Base-by-base conservation (phyloP, 306 rosid species). In the Oxytropis ochrocephala region DNA sequence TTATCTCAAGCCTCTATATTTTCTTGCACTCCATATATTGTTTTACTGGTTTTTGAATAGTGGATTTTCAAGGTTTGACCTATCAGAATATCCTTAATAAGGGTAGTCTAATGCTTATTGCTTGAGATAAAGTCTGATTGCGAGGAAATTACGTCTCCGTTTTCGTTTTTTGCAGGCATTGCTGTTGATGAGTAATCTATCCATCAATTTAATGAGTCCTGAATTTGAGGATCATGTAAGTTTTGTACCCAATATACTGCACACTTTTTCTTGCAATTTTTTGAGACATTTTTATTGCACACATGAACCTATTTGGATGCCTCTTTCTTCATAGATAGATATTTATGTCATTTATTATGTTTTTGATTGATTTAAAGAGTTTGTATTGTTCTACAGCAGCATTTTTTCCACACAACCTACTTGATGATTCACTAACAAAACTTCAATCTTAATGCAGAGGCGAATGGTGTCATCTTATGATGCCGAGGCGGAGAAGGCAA, bases 181-280 rank as follows among this genome's bases (percentile, higher is more conserved):
- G 75, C 36, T 79, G 54, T 78, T 90, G 82, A 90, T 90, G 96
- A 84, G 62, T 73, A 87, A 87, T 54, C 62, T 67, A 8, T 35
- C 73, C 62, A 18, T 46, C 38, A 67, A 67, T 51, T 67, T 51
- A 67, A 36, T 14, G 30, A 85, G 84, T 69, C 96, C 95, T 0
- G 78, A 84, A 56, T 85, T 87, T 73, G 81, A 84, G 78, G 68
- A 78, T 72, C 81, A 85, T 65, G 96, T 83, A 78, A 85, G 93
- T 71, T 19, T 43, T 66, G 17, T 70, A 58, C 21, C 54, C 61
- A 5, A 36, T 48, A 7, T 5, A 11, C 30, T 51, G 54, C 13
- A 7, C 29, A 12, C 76, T 46, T 39, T 59, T 29, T 29, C 13
- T 78, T 51, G 11, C 41, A 59, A 36, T 6, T 24, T 55, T 33